A percentile compares a stretch with the other conserved stretches of the same genome.
phyloP scores from a whole-genome alignment of 129 eudicot species.

The Tagetes patula region DNA sequence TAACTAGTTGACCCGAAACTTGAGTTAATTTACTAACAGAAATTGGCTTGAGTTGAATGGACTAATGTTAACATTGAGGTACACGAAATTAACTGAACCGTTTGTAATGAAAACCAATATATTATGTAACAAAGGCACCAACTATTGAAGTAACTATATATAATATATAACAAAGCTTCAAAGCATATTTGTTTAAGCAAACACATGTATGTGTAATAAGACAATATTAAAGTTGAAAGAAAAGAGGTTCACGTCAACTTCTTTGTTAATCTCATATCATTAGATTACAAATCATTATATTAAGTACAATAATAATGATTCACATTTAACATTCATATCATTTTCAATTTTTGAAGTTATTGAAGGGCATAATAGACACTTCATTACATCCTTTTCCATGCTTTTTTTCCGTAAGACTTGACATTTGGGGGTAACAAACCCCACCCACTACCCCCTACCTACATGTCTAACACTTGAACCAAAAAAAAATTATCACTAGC shows the following conservation, averaged over 20 bases:
- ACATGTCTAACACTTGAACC: conserved; percentile 17
- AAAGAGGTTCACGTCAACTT: conserved; percentile 9
- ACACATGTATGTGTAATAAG: not conserved
- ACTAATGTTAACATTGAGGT: too few species aligned
- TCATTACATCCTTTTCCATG: not conserved
- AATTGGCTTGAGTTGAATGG: not conserved
- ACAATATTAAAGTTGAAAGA: not conserved
- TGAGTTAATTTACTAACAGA: not conserved
- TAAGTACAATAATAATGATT: conserved; percentile 19
- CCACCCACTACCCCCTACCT: not conserved
- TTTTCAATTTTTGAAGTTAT: conserved; percentile 18
- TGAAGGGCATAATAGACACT: conserved; percentile 5
- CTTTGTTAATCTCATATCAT: too few species aligned
- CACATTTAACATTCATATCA: conserved; percentile 18
- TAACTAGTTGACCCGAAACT: not conserved
- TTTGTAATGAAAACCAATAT: too few species aligned
- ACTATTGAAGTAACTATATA: not conserved
- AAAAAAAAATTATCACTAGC: conserved; percentile 15
- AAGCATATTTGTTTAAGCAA: too few species aligned
- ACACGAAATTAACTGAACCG: too few species aligned
- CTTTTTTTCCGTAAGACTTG: conserved; percentile 17
- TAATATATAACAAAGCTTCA: too few species aligned
- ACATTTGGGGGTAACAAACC: conserved; percentile 25
- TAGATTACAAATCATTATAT: not conserved
- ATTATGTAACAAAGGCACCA: not conserved